phyloP scores from a whole-genome alignment of 23 red algal genomes.

The Gracilaria vermiculophylla region DNA sequence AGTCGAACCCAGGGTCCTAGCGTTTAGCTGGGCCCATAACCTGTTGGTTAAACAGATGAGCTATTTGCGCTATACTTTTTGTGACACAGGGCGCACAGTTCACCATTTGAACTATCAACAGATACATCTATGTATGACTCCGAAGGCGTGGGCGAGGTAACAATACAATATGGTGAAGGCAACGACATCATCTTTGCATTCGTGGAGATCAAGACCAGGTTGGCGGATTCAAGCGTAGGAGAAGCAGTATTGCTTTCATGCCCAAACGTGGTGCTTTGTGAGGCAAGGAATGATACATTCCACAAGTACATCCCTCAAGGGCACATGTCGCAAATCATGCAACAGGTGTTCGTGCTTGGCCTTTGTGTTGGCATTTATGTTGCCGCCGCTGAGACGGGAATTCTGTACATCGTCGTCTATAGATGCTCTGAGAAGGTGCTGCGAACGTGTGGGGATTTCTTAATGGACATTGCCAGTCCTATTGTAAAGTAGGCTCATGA shows the following conservation, averaged over 20 bases:
- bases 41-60: no score
- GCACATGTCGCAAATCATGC: neutral
- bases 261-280: neutral
- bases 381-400: constrained; percentile 4
- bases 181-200: neutral
- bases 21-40: no score
- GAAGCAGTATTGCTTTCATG: neutral
- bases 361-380: neutral
- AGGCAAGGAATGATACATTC: neutral
- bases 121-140: neutral
- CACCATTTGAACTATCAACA: no score
- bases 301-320: neutral
- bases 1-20: no score
- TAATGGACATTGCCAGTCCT: neutral
- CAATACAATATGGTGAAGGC: neutral
- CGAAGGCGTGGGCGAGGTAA: neutral
- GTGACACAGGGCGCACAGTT: no score
- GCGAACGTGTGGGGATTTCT: neutral
- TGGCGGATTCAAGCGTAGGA: neutral
- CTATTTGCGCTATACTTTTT: no score
- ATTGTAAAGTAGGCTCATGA: constrained; percentile 16
- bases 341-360: neutral
- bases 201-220: neutral
- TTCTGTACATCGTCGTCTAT: neutral
- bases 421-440: neutral